Conservation (phyloP, 495 filamentous ascomycete genomes). For the Xylaria nigripes region DNA sequence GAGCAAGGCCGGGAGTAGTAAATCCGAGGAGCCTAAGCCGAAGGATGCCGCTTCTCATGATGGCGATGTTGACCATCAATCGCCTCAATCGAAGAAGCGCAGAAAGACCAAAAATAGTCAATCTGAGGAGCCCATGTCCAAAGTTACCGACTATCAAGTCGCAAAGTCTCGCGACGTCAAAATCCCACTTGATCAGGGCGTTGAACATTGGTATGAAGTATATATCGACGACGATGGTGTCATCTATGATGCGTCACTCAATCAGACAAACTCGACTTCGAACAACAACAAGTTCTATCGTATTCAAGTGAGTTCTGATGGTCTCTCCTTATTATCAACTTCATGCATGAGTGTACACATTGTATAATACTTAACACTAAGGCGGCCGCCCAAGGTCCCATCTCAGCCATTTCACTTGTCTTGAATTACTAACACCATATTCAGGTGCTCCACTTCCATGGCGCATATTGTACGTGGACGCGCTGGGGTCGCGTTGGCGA, state of each 20-base stretch:
- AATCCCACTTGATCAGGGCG: slow-evolving; percentile 40
- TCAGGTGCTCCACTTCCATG: slow-evolving; percentile 30
- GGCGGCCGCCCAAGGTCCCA: no score
- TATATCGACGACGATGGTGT: slow-evolving; percentile 54
- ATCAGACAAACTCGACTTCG: slow-evolving; percentile 48
- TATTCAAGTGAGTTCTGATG: slow-evolving; percentile 39
- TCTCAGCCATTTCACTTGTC: background rate
- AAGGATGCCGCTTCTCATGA: slow-evolving; percentile 32
- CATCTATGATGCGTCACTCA: slow-evolving; percentile 59
- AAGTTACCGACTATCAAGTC: slow-evolving; percentile 35
- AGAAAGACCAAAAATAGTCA: slow-evolving; percentile 1
- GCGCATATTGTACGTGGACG: slow-evolving; percentile 50
- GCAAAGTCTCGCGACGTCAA: slow-evolving; percentile 35
- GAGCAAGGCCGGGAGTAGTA: background rate
- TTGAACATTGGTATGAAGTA: slow-evolving; percentile 38
- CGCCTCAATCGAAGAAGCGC: slow-evolving; percentile 13
- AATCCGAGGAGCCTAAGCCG: slow-evolving; percentile 8
- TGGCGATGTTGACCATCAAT: slow-evolving; percentile 22
- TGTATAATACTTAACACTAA: background rate
- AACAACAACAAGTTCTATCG: slow-evolving; percentile 74
- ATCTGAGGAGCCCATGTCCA: slow-evolving; percentile 19
- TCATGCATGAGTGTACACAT: background rate
- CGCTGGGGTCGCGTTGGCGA: slow-evolving; percentile 79
- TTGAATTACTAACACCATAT: slow-evolving; percentile 8
- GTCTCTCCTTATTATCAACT: background rate